Evolutionary conservation across 306 rosid genomes (phyloP), one percentile per base, ranked within the genome.

Genomic region (Glycine tomentella): DNA sequence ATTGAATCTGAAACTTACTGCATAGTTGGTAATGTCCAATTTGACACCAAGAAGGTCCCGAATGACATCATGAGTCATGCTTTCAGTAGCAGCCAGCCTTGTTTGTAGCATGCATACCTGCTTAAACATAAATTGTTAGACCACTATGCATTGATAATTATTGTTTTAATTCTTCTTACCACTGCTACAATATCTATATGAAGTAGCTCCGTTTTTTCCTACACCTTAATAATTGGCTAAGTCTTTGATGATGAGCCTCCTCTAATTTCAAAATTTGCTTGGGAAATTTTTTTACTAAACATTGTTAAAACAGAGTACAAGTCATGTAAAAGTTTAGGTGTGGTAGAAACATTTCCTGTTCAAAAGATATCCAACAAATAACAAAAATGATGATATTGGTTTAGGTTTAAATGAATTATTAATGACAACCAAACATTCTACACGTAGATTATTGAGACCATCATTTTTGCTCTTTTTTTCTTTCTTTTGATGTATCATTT

Each of bases 61-160:
- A 84, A 95, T 95, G 80, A 95, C 98, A 77, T 95, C 99, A 83
- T 95, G 98, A 51, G 99, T 95, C 99, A 93, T 95, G 92, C 90
- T 95, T 76, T 95, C 99, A 38, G 94, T 87, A 76, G 98, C 95
- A 33, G 97, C 98, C 51, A 95, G 79, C 87, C 99, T 95, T 72
- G 97, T 85, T 81, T 90, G 96, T 76, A 95, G 87, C 85, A 87
- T 49, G 80, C 94, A 93, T 62, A 90, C 88, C 99, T 95, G 91
- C 74, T 55, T 80, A 77, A 79, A 83, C 57, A 84, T 11, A 58
- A 77, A 70, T 10, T 50, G 42, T 69, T n/a, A 73, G 59, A 38
- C 38, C 73, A 69, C 36, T 34, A 45, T 8, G 16, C 3, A 25
- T 25, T 25, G 31, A 48, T 58, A 12, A 36, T 34, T 75, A 49